Conservation (phyloP, 441 rosid genomes). For the Populus tomentosa region DNA sequence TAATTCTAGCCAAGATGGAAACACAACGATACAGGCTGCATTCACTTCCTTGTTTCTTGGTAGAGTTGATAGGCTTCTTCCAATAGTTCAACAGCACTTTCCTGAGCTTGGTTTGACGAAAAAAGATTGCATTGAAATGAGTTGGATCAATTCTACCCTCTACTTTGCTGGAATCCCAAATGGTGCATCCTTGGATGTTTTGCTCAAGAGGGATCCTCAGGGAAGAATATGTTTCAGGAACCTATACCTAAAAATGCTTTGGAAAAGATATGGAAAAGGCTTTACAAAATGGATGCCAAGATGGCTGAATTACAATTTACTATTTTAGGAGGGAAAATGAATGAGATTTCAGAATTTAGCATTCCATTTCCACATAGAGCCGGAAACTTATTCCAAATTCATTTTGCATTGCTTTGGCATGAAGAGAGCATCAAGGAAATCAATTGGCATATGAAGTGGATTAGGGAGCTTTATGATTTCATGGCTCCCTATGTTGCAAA, state of each 20-base stretch:
- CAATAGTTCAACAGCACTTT: conserved; percentile 33
- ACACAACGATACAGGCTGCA: conserved; percentile 26
- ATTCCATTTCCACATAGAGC: conserved; percentile 22
- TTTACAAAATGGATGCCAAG: conserved; percentile 30
- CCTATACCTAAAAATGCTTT: conserved; percentile 39
- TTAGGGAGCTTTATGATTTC: conserved; percentile 34
- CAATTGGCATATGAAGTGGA: conserved; percentile 20
- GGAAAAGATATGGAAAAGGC: conserved; percentile 36
- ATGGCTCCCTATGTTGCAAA: conserved; percentile 43
- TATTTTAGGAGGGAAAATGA: conserved; percentile 67
- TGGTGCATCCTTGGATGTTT: conserved; percentile 16
- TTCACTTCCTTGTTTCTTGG: conserved; percentile 47
- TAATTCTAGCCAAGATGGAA: background rate
- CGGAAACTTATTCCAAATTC: conserved; percentile 41
- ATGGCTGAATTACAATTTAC: conserved; percentile 26
- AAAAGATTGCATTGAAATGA: conserved; percentile 25
- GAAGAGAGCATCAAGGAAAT: conserved; percentile 23
- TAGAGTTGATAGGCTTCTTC: conserved; percentile 25
- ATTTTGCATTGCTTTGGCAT: conserved; percentile 34
- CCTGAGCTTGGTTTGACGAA: conserved; percentile 45
- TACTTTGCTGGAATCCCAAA: conserved; percentile 31
- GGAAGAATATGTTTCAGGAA: conserved; percentile 7
- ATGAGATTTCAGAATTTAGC: conserved; percentile 28
- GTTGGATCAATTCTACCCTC: conserved; percentile 33
- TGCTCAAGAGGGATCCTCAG: conserved; percentile 30